Conservation (phyloP, 495 filamentous ascomycete genomes). For the Xylaria acuta region DNA sequence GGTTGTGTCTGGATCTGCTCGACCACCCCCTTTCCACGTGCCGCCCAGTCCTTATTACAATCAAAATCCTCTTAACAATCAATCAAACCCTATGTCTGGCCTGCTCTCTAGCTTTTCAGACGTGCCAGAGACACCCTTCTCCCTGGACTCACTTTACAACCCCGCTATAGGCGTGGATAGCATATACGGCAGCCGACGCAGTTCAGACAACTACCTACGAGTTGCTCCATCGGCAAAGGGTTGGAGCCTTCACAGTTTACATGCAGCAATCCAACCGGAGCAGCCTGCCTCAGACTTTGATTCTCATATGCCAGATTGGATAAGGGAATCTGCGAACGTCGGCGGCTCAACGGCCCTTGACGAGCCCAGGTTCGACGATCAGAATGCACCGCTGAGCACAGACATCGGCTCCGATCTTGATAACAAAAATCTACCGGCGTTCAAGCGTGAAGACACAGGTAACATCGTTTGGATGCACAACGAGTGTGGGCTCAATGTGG, state of each 20-base stretch:
- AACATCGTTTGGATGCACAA: slow-evolving; percentile 14
- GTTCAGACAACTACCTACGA: slow-evolving; percentile 22
- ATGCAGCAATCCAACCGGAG: slow-evolving; percentile 6
- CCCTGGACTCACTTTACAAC: slow-evolving; percentile 18
- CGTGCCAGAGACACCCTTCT: slow-evolving; percentile 18
- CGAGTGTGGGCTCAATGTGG: neutral
- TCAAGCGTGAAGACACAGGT: slow-evolving; percentile 13
- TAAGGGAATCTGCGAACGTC: neutral
- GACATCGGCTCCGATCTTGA: neutral
- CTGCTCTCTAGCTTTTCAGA: slow-evolving; percentile 26
- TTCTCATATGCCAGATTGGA: slow-evolving; percentile 26
- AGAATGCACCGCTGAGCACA: slow-evolving; percentile 5
- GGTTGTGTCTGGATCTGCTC: neutral
- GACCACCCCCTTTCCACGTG: neutral
- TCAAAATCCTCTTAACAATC: neutral
- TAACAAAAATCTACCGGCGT: neutral
- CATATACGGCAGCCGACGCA: slow-evolving; percentile 4
- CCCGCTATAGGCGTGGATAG: neutral
- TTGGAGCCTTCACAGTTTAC: slow-evolving; percentile 26
- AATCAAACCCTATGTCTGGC: slow-evolving; percentile 3
- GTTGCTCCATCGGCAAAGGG: slow-evolving; percentile 27
- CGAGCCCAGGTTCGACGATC: neutral
- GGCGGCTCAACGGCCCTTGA: slow-evolving; percentile 3
- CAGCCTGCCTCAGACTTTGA: slow-evolving; percentile 7
- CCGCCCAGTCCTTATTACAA: neutral